Conservation (phyloP, 768 basidiomycete species). For the Strobilomyces echinocephalus region DNA sequence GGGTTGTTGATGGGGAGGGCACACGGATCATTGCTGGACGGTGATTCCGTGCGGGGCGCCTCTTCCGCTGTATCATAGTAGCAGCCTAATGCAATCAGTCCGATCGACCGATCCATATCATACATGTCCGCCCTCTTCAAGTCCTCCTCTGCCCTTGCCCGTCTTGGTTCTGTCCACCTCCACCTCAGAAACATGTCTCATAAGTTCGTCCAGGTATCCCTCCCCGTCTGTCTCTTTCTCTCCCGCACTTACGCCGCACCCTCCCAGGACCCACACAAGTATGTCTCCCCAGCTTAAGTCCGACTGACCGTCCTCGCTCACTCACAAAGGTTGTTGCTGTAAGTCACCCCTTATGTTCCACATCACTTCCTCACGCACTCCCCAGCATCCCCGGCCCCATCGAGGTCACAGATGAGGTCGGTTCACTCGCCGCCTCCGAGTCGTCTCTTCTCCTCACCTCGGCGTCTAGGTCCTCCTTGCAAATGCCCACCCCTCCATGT, state of each 20-base stretch:
- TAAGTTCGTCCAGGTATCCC: slow-evolving; percentile 16
- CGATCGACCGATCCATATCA: not conserved
- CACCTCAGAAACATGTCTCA: slow-evolving; percentile 16
- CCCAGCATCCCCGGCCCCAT: slow-evolving; percentile 60
- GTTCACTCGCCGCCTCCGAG: slow-evolving; percentile 7
- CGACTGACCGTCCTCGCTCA: slow-evolving; percentile 24
- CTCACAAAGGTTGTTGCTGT: slow-evolving; percentile 48
- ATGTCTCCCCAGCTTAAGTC: slow-evolving; percentile 14
- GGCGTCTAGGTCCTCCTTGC: slow-evolving; percentile 70
- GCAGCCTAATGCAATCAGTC: not conserved
- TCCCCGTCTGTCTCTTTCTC: not conserved
- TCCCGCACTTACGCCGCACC: not conserved
- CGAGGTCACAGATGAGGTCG: slow-evolving; percentile 57
- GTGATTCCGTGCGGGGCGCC: slow-evolving; percentile 22
- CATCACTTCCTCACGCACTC: not conserved
- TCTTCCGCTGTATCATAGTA: not conserved
- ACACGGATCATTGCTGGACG: slow-evolving; percentile 34
- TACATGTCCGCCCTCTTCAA: slow-evolving; percentile 6
- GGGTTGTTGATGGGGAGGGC: slow-evolving; percentile 27
- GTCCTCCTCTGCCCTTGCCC: not conserved
- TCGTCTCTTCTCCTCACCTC: not conserved
- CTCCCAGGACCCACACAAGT: slow-evolving; percentile 45
- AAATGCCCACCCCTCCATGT: slow-evolving; percentile 89
- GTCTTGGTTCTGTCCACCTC: not conserved
- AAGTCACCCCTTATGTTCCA: not conserved